Percentiles rank a stretch among this genome's conserved stretches.
phyloP scores from a whole-genome alignment of 306 rosid species.

The Arachis hypogaea region DNA sequence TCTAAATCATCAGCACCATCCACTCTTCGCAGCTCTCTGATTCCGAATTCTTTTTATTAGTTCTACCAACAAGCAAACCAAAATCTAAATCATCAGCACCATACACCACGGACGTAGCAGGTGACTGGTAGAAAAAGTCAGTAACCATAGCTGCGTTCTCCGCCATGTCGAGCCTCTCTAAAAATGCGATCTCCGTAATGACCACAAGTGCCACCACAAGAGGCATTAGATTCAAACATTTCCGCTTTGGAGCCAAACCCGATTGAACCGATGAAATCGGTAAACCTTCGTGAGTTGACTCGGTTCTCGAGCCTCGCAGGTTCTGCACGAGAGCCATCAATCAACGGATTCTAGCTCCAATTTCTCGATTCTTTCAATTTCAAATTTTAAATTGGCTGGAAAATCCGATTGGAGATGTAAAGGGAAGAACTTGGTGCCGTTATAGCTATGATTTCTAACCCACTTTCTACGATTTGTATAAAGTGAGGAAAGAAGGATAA shows the following conservation, averaged over 20 bases:
- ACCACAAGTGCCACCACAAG: conserved; percentile 71
- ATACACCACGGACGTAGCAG: conserved; percentile 23
- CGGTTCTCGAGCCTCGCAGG: conserved; percentile 67
- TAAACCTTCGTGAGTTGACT: conserved; percentile 51
- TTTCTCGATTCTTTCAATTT: conserved; percentile 13
- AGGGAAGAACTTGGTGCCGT: conserved; percentile 30
- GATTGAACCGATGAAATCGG: conserved; percentile 40
- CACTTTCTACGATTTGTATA: too few species aligned
- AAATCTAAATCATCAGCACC: conserved; percentile 50
- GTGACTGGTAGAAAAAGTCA: conserved; percentile 61
- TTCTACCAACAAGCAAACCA: conserved; percentile 11
- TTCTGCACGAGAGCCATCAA: conserved; percentile 61
- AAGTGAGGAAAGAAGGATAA: background rate
- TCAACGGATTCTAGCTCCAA: conserved; percentile 10
- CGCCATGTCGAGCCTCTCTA: conserved; percentile 78
- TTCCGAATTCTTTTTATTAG: conserved; percentile 36
- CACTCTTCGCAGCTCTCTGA: conserved; percentile 69
- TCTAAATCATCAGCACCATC: conserved; percentile 62
- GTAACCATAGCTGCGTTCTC: conserved; percentile 76
- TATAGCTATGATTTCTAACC: conserved; percentile 17
- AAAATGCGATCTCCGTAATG: conserved; percentile 79
- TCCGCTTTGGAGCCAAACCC: conserved; percentile 53
- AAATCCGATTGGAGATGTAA: conserved; percentile 17
- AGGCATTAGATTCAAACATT: conserved; percentile 71
- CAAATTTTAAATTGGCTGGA: conserved; percentile 24